These are phyloP conservation scores for Triticum timopheevii DNA, from an alignment of 176 grass and related monocot species.

Conservation along the genomic window DNA sequence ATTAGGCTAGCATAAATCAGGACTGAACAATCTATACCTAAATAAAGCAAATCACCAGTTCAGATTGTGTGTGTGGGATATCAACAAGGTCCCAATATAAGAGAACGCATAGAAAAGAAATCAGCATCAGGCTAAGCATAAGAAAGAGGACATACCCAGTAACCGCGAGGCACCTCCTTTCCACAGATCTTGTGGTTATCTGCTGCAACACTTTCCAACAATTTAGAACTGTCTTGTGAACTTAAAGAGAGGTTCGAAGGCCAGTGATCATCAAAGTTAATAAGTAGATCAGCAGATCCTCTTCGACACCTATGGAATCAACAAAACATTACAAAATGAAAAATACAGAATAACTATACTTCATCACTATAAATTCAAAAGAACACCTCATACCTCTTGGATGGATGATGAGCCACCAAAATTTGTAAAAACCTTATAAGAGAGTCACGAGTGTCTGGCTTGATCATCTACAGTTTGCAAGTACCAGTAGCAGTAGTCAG, in stretches of 20 bases:
- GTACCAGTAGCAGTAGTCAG: slow-evolving; percentile 26
- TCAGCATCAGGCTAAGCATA: slow-evolving; percentile 9
- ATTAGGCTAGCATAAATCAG: slow-evolving; percentile 1
- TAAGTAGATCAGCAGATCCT: slow-evolving; percentile 84
- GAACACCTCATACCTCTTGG: slow-evolving; percentile 69
- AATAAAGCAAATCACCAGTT: slow-evolving; percentile 9
- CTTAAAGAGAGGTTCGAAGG: slow-evolving; percentile 62
- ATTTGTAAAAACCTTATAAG: slow-evolving; percentile 94
- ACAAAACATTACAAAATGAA: not conserved
- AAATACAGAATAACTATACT: slow-evolving; percentile 6
- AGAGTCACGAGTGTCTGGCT: slow-evolving; percentile 64
- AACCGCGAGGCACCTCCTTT: slow-evolving; percentile 88
- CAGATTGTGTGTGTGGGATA: not conserved
- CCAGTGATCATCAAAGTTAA: slow-evolving; percentile 95
- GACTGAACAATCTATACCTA: not conserved
- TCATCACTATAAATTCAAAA: slow-evolving; percentile 15
- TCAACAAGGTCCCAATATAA: not conserved
- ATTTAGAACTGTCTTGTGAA: slow-evolving; percentile 45
- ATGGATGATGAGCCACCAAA: slow-evolving; percentile 94
- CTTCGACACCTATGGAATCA: slow-evolving; percentile 65
- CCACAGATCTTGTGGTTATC: slow-evolving; percentile 66
- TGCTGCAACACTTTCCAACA: slow-evolving; percentile 48
- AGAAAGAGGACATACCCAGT: slow-evolving; percentile 63
- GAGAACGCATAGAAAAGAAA: not conserved
- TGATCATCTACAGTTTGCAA: slow-evolving; percentile 75